A percentile compares a stretch with the other conserved stretches of the same genome.
Conservation (phyloP, 495 filamentous ascomycete genomes). For the Penicillium coffeae region DNA sequence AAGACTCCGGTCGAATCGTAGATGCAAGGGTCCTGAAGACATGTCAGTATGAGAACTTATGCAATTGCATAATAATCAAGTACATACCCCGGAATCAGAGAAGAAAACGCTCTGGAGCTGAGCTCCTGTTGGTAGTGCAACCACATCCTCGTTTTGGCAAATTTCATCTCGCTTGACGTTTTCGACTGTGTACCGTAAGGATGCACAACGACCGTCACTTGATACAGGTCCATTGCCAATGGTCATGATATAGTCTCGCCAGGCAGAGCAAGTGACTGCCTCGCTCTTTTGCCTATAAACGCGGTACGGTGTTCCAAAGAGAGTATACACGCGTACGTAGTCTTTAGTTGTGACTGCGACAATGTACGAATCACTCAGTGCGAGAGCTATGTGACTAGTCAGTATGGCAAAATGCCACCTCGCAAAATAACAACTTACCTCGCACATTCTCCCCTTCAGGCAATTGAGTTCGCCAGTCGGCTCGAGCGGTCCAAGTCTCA, state of each 20-base stretch:
- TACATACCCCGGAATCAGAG: constrained; percentile 73
- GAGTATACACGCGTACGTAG: constrained; percentile 88
- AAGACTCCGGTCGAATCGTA: constrained; percentile 89
- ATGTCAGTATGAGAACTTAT: too few relatives aligned
- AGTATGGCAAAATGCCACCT: background rate
- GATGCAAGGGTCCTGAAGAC: constrained; percentile 74
- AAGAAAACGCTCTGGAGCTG: constrained; percentile 82
- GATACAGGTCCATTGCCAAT: constrained; percentile 87
- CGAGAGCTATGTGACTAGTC: constrained; percentile 56
- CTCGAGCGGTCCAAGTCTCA: constrained; percentile 89
- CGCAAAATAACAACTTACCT: constrained; percentile 28
- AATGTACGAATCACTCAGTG: constrained; percentile 87
- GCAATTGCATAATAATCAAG: too few relatives aligned
- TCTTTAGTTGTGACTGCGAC: constrained; percentile 78
- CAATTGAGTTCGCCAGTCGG: constrained; percentile 83
- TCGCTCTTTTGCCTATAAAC: constrained; percentile 91
- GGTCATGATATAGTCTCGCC: constrained; percentile 89
- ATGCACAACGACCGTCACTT: constrained; percentile 64
- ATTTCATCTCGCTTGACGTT: constrained; percentile 92
- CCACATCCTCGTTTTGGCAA: constrained; percentile 85
- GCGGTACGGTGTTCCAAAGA: constrained; percentile 84
- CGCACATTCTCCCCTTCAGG: constrained; percentile 76
- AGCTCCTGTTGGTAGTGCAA: constrained; percentile 71
- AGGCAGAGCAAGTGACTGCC: constrained; percentile 86
- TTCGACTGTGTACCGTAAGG: constrained; percentile 81